phyloP scores from a whole-genome alignment of 1,139 yeast genomes.

The Diutina scorzettiae region DNA sequence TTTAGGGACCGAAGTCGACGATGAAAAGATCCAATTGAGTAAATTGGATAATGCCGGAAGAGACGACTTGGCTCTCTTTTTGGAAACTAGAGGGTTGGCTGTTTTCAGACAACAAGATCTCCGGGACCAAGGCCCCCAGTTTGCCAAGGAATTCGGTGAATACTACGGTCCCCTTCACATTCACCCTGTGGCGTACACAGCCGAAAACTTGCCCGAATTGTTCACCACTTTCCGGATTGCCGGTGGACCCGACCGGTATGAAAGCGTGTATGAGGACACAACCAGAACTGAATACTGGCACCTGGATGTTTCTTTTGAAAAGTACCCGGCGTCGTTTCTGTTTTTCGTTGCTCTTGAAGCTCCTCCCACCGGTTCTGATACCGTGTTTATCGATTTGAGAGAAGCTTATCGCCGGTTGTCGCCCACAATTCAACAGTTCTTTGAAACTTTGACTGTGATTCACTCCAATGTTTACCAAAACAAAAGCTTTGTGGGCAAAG shows the following conservation, averaged over 20 bases:
- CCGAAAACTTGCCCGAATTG: neutral
- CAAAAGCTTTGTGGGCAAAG: neutral
- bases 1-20: slow-evolving; percentile 1
- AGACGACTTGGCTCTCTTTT: slow-evolving; percentile 3
- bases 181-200: neutral
- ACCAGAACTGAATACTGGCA: neutral
- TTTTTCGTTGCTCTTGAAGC: slow-evolving; percentile 4
- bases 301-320: slow-evolving; percentile 1
- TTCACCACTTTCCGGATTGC: slow-evolving; percentile 1
- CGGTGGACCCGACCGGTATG: neutral
- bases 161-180: slow-evolving; percentile 4
- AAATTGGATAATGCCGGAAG: neutral
- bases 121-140: neutral
- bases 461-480: slow-evolving; percentile 5
- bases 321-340: slow-evolving; percentile 1
- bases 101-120: slow-evolving; percentile 4
- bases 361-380: slow-evolving; percentile 4
- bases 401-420: slow-evolving; percentile 5
- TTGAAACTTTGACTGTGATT: neutral
- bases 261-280: neutral
- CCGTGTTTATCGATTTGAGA: slow-evolving; percentile 1
- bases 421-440: neutral
- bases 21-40: neutral
- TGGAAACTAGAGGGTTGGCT: neutral
- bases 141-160: slow-evolving; percentile 2